Evolutionary conservation across 805 yeast genomes (phyloP), one percentile per base, ranked within the genome.

Genomic region (Danielia reshetovae): DNA sequence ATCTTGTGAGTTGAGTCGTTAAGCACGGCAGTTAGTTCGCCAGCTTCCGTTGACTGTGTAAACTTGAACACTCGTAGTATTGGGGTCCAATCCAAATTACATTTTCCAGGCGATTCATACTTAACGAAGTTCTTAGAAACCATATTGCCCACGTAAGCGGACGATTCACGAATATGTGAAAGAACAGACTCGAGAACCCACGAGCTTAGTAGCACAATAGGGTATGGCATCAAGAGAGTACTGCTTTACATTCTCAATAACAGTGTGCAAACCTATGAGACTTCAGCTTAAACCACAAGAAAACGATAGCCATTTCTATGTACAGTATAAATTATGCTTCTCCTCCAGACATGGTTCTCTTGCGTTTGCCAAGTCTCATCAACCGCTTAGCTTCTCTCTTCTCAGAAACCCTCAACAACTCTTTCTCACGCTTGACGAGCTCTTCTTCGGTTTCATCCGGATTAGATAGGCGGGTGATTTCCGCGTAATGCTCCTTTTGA

Each of bases 301-400:
- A n/a, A n/a, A n/a, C n/a, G n/a, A n/a, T n/a, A n/a, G n/a, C n/a
- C n/a, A 19, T 19, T 11, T 22, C 35, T 32, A 25, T 32, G 14
- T 32, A 32, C 35, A 32, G 12, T 25, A 10, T 13, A 25, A 14
- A 10, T 10, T 17, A 8, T 10, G 32, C 18, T 21, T 9, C 19
- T n/a, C n/a, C n/a, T n/a, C n/a, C n/a, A n/a, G n/a, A n/a, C n/a
- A n/a, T n/a, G n/a, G n/a, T n/a, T 12, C 33, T 12, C 25, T 24
- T 30, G 17, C 33, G 25, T 14, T 29, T 29, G 9, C 27, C 27
- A 18, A 64, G 46, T 22, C 71, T 42, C 34, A 59, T 57, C 5
- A 38, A 36, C 37, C 71, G 43, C 41, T 60, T 64, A 4, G 62
- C 59, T 32, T 62, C 70, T 28, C 63, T 40, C 42, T 63, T 66